A percentile compares a stretch with the other conserved stretches of the same genome.
Evolutionary conservation across 768 basidiomycete species (phyloP).

Genomic region (Trametes villosa): DNA sequence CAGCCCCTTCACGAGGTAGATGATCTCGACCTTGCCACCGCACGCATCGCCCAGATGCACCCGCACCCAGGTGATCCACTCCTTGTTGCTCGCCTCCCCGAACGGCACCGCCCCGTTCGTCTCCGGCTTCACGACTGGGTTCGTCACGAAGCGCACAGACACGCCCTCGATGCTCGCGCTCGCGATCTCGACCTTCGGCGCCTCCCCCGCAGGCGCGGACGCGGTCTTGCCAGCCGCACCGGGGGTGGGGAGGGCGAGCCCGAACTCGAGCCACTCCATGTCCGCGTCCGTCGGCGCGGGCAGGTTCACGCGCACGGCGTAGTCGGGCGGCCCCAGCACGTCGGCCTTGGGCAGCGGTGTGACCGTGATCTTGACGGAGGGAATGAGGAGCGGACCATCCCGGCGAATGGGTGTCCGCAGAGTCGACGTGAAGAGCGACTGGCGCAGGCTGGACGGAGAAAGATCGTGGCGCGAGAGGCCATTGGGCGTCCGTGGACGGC

Average conservation of each 20-base stretch:
- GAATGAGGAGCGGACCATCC: constrained; percentile 64
- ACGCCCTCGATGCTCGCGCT: constrained; percentile 68
- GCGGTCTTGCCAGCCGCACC: constrained; percentile 11
- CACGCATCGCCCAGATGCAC: constrained; percentile 56
- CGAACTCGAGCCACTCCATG: constrained; percentile 80
- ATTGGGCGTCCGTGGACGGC: constrained; percentile 30
- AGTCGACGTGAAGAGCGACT: constrained; percentile 26
- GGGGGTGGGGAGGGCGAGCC: constrained; percentile 53
- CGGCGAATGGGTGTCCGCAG: constrained; percentile 37
- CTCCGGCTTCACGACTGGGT: constrained; percentile 43
- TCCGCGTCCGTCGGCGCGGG: constrained; percentile 61
- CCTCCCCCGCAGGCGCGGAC: constrained; percentile 7
- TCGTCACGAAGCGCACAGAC: constrained; percentile 62
- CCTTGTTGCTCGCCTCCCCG: constrained; percentile 56
- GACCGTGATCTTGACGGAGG: constrained; percentile 56
- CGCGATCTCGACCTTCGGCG: constrained; percentile 57
- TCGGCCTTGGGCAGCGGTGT: constrained; percentile 48
- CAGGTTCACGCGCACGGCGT: constrained; percentile 62
- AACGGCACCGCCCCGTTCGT: constrained; percentile 47
- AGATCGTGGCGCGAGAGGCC: constrained; percentile 22
- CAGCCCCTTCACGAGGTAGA: constrained; percentile 60
- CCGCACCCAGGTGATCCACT: constrained; percentile 70
- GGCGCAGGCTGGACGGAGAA: constrained; percentile 31
- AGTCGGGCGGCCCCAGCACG: constrained; percentile 44
- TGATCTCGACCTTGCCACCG: constrained; percentile 58